Percentiles rank a stretch among this genome's conserved stretches.
Evolutionary conservation across 2,329 filamentous ascomycete species (phyloP).

Genomic region (Pleurostoma richardsiae): DNA sequence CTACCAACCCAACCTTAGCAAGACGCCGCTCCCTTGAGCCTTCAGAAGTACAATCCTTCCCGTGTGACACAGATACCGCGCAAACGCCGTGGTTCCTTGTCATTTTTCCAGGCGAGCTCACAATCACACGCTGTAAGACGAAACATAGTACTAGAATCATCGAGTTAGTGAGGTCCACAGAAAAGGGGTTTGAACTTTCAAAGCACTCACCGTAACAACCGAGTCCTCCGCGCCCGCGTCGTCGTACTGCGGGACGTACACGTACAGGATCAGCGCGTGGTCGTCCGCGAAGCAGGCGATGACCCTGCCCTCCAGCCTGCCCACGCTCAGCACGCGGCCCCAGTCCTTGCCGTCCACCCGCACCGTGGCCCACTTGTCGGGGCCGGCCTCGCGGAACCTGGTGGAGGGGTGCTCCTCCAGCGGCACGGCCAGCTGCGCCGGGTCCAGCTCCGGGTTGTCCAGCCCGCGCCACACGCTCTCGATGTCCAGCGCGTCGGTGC

Average conservation of each 20-base stretch:
- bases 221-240: conserved; percentile 62
- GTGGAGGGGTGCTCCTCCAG: conserved; percentile 79
- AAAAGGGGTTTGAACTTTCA: background rate
- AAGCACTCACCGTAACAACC: conserved; percentile 63
- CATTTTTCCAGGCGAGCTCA: too few species aligned
- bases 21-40: too few species aligned
- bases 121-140: conserved; percentile 27
- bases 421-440: conserved; percentile 64
- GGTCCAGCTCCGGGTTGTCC: conserved; percentile 83
- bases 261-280: conserved; percentile 76
- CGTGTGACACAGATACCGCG: too few species aligned
- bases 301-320: conserved; percentile 80
- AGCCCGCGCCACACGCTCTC: conserved; percentile 81
- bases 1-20: too few species aligned
- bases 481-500: conserved; percentile 80
- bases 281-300: conserved; percentile 87
- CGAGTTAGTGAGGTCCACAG: conserved; percentile 3
- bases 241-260: conserved; percentile 70
- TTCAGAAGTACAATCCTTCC: too few species aligned
- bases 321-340: conserved; percentile 90
- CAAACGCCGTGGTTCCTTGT: too few species aligned
- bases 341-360: conserved; percentile 91
- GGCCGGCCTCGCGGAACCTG: conserved; percentile 68
- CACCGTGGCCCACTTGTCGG: conserved; percentile 83
- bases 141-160: conserved; percentile 27